Base-by-base conservation (phyloP, 2,329 filamentous ascomycete species). In the Cryoendolithus antarcticus region DNA sequence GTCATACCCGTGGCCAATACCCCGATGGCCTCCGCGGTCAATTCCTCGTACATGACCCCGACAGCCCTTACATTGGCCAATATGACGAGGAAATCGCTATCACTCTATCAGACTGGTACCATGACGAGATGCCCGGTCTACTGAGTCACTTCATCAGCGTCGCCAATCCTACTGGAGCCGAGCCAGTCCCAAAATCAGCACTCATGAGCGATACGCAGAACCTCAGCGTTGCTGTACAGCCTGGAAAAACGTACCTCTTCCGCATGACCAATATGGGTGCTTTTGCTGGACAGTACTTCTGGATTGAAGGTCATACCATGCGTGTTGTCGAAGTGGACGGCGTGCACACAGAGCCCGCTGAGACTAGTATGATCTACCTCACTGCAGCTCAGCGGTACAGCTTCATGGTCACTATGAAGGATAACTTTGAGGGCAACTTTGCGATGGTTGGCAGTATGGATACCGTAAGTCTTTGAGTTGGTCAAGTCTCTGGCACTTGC, bases 21-120 rank as follows among this genome's bases (percentile, higher is more conserved):
- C 73, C 77, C 0, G 81, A 86, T 53, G 81, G 81, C 0, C 63
- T 83, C 6, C 71, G 80, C 4, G 78, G 77, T 0, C 74, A 80
- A 0, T 60, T 86, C 37, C 65, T 85, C 10, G 62, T 86, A n/a
- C 70, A 81, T 42, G 74, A 77, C 31, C 64, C 64, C 4, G 63
- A 73, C 5, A 69, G 71, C 46, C 70, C 61, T 39, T 69, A 66
- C 46, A 57, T 63, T 15, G 68, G 70, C 35, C 59, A 72, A 33
- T 74, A 75, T 27, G 66, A 72, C 29, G 69, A 71, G 32, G 80
- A 85, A 44, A 61, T 77, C 27, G 64, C 80, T 0, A 53, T 85
- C 11, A 80, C 81, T 46, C 60, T 86, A 11, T 77, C 76, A 11
- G 81, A 86, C 49, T 81, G 81, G 66, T 85, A 86, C 42, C 78